Base-by-base conservation (phyloP, 768 basidiomycete species). In the Lactifluus volemus region DNA sequence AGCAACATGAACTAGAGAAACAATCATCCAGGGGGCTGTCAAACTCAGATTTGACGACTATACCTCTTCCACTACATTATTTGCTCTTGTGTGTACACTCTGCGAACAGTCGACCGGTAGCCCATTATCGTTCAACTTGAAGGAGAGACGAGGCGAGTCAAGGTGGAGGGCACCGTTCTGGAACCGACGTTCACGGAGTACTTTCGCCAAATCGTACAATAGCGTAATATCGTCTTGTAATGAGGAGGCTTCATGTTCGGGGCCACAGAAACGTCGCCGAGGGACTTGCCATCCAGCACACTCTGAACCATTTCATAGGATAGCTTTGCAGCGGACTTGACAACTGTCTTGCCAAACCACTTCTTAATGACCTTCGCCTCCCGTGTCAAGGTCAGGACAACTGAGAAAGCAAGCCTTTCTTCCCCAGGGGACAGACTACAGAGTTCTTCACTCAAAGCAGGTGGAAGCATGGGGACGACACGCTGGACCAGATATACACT, bases 401-500 rank as follows among this genome's bases (percentile, higher is more conserved):
- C 83, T 5, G 93, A 90, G 78, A 98, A 97, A 2, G 95, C 84
- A 34, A 99, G 82, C 54, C 95, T 86, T 58, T 99, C 97, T 61
- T 84, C 80, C 10, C 88, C 89, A 5, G 94, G 93, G 60, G 84
- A 79, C 58, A 99, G 81, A 74, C 92, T 96, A 76, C 97, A 99
- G 14, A 95, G 79, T 67, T 94, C 85, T 73, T 98, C 95, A 68
- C 88, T 90, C 48, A 99, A 77, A n/a, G 86, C 79, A 30, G 93
- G 92, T 2, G 97, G 97, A 9, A 99, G 78, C 97, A 99, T 99
- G 2, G 96, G 95, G 12, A 98, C 96, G 21, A 88, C 85, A 57
- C 96, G 85, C 72, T 99, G 97, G 30, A 98, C 85, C 48, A 99
- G 88, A 70, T 98, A 98, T 50, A 99, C 97, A 68, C 90, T 94